Evolutionary conservation across 2,329 filamentous ascomycete species (phyloP), one percentile per base, ranked within the genome.

Genomic region (Camptophora hylomeconis): DNA sequence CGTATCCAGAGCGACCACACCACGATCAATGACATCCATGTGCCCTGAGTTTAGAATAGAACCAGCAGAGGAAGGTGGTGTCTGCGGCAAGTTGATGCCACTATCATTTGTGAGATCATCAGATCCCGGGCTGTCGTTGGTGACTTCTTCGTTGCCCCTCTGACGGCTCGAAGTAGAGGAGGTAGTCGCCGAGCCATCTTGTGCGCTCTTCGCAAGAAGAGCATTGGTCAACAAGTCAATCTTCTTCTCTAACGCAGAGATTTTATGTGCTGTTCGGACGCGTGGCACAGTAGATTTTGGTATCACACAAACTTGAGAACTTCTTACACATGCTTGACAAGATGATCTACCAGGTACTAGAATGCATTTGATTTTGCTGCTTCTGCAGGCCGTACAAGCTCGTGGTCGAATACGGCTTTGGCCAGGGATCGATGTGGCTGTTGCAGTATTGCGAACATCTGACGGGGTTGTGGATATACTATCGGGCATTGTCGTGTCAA

Each of bases 231-330:
- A 52, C 5, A 78, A 80, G 59, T 92, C 82, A 39, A 93, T 87
- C 60, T 92, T 92, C 62, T 77, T 81, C 61, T 93, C 84, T 26
- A 93, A 64, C 59, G 92, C 84, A 5, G 83, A 78, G 8, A 93
- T 83, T 29, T 83, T 69, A 39, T 73, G 86, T 50, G 92, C 84
- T 30, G 81, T 84, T 63, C 86, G 92, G 60, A 86, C 80, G 24
- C 84, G 68, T 56, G 89, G 92, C 21, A 82, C 56, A 6, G 63
- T 71, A 2, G 72, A 81, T 39, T 74, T 69, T 1, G 82, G 92
- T 39, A 84, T 75, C 18, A 86, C 58, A 48, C 84, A 92, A 39
- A 64, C 63, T 17, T 83, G 65, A 9, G 74, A 71, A 2, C 81
- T 79, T 56, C 89, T 92, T 26, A 70, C 69, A 50, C 84, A 93